Evolutionary conservation across 768 basidiomycete genomes (phyloP).

Genomic region (Pulveroboletus sp.): DNA sequence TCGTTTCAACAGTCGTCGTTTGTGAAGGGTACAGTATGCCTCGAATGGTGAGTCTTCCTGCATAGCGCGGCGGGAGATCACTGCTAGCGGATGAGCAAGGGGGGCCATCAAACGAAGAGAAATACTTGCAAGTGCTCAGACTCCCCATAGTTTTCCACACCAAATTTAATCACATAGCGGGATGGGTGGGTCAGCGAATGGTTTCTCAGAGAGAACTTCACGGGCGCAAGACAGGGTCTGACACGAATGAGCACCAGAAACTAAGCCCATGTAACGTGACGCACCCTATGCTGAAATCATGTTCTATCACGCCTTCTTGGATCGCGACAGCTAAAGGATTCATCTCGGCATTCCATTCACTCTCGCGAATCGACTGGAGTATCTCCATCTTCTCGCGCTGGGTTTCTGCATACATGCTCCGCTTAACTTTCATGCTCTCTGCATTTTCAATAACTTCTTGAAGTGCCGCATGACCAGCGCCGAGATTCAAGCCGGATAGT

Average conservation of each 20-base stretch:
- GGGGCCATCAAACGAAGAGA: background rate
- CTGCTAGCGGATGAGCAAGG: conserved; percentile 27
- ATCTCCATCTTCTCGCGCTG: conserved; percentile 65
- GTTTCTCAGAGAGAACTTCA: conserved; percentile 62
- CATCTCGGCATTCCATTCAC: conserved; percentile 77
- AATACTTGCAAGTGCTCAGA: conserved; percentile 21
- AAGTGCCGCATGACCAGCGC: conserved; percentile 65
- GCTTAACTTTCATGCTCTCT: conserved; percentile 59
- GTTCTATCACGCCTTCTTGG: conserved; percentile 42
- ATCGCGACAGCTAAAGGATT: conserved; percentile 60
- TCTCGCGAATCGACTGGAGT: conserved; percentile 58
- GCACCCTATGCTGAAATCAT: conserved; percentile 71
- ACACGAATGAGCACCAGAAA: conserved; percentile 4
- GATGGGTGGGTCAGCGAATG: conserved; percentile 60
- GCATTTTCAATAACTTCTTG: conserved; percentile 55
- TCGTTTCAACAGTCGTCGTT: conserved; percentile 40
- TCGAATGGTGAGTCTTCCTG: conserved; percentile 63
- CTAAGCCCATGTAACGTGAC: conserved; percentile 24
- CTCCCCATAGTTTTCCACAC: conserved; percentile 20
- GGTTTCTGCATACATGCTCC: conserved; percentile 92
- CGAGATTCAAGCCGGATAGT: conserved; percentile 55
- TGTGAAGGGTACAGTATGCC: conserved; percentile 52
- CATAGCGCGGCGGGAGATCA: conserved; percentile 48
- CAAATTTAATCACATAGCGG: conserved; percentile 54
- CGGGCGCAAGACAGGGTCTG: conserved; percentile 53